These are phyloP conservation scores for Penicillium italicum DNA, from an alignment of 2,329 filamentous ascomycete genomes.

Conservation along the genomic window DNA sequence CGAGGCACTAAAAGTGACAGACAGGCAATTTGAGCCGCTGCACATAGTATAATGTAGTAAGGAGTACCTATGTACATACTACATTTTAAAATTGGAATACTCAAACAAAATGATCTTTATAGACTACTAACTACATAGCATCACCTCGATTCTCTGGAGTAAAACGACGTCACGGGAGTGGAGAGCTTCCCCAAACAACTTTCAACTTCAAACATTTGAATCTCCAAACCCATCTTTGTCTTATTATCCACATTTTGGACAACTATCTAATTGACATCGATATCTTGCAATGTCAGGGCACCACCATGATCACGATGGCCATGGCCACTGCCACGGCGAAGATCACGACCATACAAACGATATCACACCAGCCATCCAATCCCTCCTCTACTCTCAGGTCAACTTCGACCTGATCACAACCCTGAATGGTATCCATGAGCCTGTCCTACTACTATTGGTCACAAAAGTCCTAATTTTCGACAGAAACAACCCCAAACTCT, in stretches of 20 bases:
- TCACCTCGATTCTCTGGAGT: not conserved
- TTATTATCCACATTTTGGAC: not conserved
- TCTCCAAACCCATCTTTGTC: not conserved
- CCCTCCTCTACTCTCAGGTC: constrained; percentile 87
- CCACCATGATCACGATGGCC: constrained; percentile 38
- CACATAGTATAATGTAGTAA: not conserved
- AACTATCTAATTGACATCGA: not conserved
- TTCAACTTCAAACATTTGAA: not conserved
- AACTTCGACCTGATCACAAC: constrained; percentile 81
- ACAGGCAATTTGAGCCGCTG: not conserved
- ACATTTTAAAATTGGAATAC: not conserved
- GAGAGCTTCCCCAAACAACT: constrained; percentile 15
- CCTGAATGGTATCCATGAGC: too few species aligned
- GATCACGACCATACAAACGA: constrained; percentile 87
- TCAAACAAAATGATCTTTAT: not conserved
- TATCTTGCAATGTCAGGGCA: constrained; percentile 33
- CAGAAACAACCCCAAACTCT: constrained; percentile 59
- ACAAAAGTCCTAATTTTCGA: not conserved
- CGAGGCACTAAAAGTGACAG: not conserved
- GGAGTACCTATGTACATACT: not conserved
- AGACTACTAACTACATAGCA: not conserved
- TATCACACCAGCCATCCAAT: constrained; percentile 84
- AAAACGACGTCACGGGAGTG: constrained; percentile 21
- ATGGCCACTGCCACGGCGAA: constrained; percentile 48
- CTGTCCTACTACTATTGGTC: too few species aligned